Base-by-base conservation (phyloP, 2,329 filamentous ascomycete species). In the Aureobasidium sp. region DNA sequence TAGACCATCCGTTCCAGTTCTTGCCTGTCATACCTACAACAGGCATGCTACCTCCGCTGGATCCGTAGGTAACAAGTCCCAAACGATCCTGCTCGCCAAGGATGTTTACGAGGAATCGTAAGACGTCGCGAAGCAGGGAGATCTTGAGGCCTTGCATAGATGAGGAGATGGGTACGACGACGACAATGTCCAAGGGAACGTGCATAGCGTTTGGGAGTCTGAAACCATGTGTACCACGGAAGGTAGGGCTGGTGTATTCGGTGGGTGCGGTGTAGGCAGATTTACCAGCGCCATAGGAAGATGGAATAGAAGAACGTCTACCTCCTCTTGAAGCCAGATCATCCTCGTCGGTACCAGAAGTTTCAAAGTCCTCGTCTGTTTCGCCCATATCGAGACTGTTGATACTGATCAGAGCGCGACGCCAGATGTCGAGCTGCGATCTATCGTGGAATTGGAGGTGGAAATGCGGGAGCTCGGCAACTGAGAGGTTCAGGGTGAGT, bases 61-160 rank as follows among this genome's bases (percentile, higher is more conserved):
- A 97, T 3, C 94, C 94, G 73, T 99, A 99, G 0, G 94, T 97
- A 25, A 99, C 94, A 47, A 99, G 77, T 5, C 94, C 94, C 93
- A 99, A 96, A 48, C 94, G 89, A 73, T 99, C 94, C 59, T 91
- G 85, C 67, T 97, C 91, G 36, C 94, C 94, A 0, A 99, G 84
- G 51, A 85, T 93, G 67, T 88, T 83, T 2, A 99, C 90, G 74
- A 99, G 87, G 73, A 97, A 99, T 63, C 89, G 90, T 37, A 99
- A 81, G 0, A 93, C 89, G 74, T 99, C 94, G 45, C 91, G 87
- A 14, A 99, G 85, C 1, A 99, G 81, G 64, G 93, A 96, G 71
- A 97, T 97, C 78, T 99, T 99, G 64, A 99, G 84, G n/a, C 94
- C 94, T 75, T 97, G 94, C 93, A 97, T 99, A 0, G 94, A 97